Base-by-base conservation (phyloP, 2,329 filamentous ascomycete genomes). In the Arachnomyces sp. region DNA sequence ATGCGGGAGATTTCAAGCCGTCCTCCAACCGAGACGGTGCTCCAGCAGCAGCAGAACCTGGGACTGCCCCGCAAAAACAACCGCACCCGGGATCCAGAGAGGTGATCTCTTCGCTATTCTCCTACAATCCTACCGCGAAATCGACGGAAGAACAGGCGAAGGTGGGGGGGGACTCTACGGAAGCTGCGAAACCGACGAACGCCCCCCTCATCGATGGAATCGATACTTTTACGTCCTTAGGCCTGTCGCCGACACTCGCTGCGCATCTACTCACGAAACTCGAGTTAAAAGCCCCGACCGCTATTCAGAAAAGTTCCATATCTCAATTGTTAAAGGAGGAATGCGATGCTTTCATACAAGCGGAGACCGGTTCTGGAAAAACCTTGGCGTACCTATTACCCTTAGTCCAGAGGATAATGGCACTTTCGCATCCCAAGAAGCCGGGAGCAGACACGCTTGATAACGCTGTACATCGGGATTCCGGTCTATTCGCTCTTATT, bases 341-440 rank as follows among this genome's bases (percentile, higher is more conserved):
- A 52, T 81, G 77, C 34, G 92, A 98, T 67, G 89, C 89, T 2
- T 98, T 98, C 54, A 82, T 98, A 28, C 92, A 96, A 60, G 93
- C 92, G 2, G 84, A 98, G 66, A 98, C 92, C 0, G 92, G 92
- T 51, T 98, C 92, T 0, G 92, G 92, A 65, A 98, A 98, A 67
- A 98, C 92, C 0, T 67, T 98, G 44, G 86, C 92, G n/a, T 98
- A 98, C 59, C 73, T 98, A 3, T 68, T 98, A 5, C 92, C 92
- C 1, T 83, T 98, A 34, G 80, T 98, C 15, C 86, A 98, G 58
- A 76, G 88, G 16, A 82, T 98, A 14, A 77, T 94, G 62, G 74
- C 80, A 11, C 73, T 96, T 20, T 85, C 71, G 50, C 76, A 60
- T 57, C 68, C 49, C 60, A 65, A 59, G 67, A 63, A 53, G 60